Conservation (phyloP, 805 yeast species). For the Saccharomycopsis lassenensis region DNA sequence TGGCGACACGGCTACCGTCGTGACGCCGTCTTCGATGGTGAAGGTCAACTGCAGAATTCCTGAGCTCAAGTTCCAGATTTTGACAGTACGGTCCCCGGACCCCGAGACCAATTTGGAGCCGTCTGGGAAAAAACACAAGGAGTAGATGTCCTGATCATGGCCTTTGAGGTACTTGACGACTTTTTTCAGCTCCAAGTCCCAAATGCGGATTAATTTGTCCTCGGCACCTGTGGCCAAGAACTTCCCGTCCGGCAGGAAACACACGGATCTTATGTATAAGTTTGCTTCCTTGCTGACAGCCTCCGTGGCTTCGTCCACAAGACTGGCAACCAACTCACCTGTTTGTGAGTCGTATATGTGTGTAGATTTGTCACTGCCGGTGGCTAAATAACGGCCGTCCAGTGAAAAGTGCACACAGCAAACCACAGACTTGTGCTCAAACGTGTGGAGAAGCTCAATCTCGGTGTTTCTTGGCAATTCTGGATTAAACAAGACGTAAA, state of each 20-base stretch:
- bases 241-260: conserved; percentile 90
- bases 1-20: conserved; percentile 95
- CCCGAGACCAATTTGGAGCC: conserved; percentile 92
- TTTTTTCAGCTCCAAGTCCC: conserved; percentile 84
- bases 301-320: conserved; percentile 57
- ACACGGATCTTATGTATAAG: conserved; percentile 87
- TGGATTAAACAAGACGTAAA: conserved; percentile 84
- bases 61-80: conserved; percentile 89
- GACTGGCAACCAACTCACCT: conserved; percentile 79
- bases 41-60: conserved; percentile 85
- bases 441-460: conserved; percentile 78
- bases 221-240: conserved; percentile 70
- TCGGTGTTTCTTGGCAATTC: conserved; percentile 67
- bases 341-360: conserved; percentile 89
- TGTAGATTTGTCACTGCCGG: conserved; percentile 96
- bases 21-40: conserved; percentile 94
- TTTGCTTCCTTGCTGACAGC: conserved; percentile 46
- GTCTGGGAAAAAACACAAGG: conserved; percentile 88
- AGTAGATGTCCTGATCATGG: conserved; percentile 95
- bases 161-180: conserved; percentile 83
- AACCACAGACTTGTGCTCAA: conserved; percentile 89
- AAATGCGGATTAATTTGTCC: conserved; percentile 82
- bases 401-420: conserved; percentile 91
- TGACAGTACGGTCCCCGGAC: conserved; percentile 90
- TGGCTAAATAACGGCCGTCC: conserved; percentile 87